phyloP scores from a whole-genome alignment of 2,329 filamentous ascomycete genomes.

The Curvularia hawaiiensis region DNA sequence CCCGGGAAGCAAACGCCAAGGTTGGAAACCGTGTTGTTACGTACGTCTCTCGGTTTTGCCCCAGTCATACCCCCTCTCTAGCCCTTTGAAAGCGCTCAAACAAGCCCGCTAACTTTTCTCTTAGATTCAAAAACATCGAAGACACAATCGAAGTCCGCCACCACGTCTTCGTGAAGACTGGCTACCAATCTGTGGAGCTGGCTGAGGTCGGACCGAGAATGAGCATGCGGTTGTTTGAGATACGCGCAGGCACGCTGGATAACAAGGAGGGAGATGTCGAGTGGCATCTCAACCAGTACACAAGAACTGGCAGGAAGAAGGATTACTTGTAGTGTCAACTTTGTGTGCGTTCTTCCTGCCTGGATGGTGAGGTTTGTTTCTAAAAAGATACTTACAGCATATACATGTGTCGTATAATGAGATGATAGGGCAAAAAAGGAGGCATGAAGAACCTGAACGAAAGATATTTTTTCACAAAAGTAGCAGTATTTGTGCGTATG shows the following conservation, averaged over 20 bases:
- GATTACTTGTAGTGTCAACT: constrained; percentile 72
- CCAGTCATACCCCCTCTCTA: background rate
- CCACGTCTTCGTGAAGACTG: constrained; percentile 92
- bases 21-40: constrained; percentile 81
- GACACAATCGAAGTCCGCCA: constrained; percentile 87
- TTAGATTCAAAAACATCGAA: constrained; percentile 76
- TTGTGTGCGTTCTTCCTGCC: background rate
- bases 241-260: constrained; percentile 86
- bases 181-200: constrained; percentile 75
- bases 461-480: background rate
- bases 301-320: constrained; percentile 91
- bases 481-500: background rate
- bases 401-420: background rate
- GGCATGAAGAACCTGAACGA: background rate
- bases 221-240: constrained; percentile 97
- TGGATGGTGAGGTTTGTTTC: background rate
- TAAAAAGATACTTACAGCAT: background rate
- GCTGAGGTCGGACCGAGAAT: constrained; percentile 72
- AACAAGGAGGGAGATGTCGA: constrained; percentile 95
- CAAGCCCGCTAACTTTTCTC: background rate
- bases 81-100: background rate
- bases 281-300: constrained; percentile 96
- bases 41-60: background rate
- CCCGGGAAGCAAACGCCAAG: constrained; percentile 78
- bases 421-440: background rate